Evolutionary conservation across 192 early-diverging fungal species (phyloP).

Genomic region (Jimgerdemannia lactiflua): DNA sequence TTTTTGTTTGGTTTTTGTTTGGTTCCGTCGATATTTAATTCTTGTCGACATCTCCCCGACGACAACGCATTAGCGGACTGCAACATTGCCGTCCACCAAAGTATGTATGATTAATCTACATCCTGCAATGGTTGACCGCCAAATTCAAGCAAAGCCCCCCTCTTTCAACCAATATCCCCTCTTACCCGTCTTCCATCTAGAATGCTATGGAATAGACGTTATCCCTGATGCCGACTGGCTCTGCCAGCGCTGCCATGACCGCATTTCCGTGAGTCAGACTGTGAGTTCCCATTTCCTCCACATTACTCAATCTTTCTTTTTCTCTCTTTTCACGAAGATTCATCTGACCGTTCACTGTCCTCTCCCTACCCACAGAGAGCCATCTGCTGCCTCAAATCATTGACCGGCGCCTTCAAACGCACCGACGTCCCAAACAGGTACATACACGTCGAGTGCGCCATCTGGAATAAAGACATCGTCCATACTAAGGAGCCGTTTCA

Average conservation of each 20-base stretch:
- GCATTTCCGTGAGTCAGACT: constrained; percentile 27
- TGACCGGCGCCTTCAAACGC: constrained; percentile 44
- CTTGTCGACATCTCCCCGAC: too few species aligned
- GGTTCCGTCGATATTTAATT: too few species aligned
- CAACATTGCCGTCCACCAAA: constrained; percentile 22
- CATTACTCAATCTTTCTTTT: background rate
- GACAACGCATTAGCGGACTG: background rate
- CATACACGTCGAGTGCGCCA: constrained; percentile 49
- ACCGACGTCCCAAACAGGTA: constrained; percentile 36
- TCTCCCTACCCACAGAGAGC: constrained; percentile 22
- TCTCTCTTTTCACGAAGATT: background rate
- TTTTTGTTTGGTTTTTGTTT: too few species aligned
- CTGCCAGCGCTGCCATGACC: constrained; percentile 45
- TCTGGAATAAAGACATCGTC: constrained; percentile 30
- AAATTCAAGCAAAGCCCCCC: background rate
- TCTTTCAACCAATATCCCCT: background rate
- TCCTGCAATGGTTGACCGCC: background rate
- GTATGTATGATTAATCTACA: constrained; percentile 10
- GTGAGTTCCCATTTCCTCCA: constrained; percentile 16
- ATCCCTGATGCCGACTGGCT: constrained; percentile 48
- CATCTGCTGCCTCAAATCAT: constrained; percentile 35
- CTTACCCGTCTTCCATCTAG: constrained; percentile 12
- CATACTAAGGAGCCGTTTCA: constrained; percentile 28
- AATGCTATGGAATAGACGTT: constrained; percentile 38
- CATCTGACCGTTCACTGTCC: background rate